These are phyloP conservation scores for Hygrophoropsis aurantiaca DNA, from an alignment of 768 basidiomycete genomes.

Conservation along the genomic window DNA sequence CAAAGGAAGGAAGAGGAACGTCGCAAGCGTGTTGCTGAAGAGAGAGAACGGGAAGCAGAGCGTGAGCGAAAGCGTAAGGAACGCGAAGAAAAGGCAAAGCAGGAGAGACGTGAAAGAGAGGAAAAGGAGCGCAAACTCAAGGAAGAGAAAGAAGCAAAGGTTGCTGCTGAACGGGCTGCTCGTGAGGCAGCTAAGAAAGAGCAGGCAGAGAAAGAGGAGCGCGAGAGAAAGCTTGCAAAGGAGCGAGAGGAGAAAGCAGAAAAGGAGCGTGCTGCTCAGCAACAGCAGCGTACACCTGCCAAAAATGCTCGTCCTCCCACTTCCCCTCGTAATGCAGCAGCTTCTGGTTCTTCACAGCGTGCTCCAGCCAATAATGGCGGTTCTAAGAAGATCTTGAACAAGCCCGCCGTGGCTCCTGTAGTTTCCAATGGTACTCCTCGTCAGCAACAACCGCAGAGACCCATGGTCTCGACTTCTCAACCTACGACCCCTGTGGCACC, in stretches of 20 bases:
- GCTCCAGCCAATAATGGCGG: conserved; percentile 46
- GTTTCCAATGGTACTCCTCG: conserved; percentile 33
- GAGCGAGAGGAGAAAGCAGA: conserved; percentile 62
- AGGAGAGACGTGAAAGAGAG: conserved; percentile 54
- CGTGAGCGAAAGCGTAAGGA: conserved; percentile 73
- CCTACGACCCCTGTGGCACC: conserved; percentile 44
- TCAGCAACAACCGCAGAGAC: conserved; percentile 36
- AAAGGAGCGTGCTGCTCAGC: conserved; percentile 41
- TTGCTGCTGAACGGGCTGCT: conserved; percentile 47
- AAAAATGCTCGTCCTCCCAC: conserved; percentile 49
- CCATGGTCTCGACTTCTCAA: conserved; percentile 38
- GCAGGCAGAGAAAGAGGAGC: conserved; percentile 60
- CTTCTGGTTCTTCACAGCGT: conserved; percentile 48
- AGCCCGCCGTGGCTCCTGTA: conserved; percentile 34
- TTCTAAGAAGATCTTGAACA: conserved; percentile 64
- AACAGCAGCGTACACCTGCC: conserved; percentile 51
- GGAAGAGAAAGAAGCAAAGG: conserved; percentile 64
- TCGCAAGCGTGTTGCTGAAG: conserved; percentile 72
- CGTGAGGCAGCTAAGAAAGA: conserved; percentile 39
- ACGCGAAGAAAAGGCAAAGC: conserved; percentile 61
- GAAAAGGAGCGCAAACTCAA: conserved; percentile 62
- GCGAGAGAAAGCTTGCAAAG: conserved; percentile 62
- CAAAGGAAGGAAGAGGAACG: conserved; percentile 81
- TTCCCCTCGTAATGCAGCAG: conserved; percentile 46
- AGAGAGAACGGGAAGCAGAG: conserved; percentile 78